Conservation (phyloP, 768 basidiomycete species). For the Fistulinella prunicolor region DNA sequence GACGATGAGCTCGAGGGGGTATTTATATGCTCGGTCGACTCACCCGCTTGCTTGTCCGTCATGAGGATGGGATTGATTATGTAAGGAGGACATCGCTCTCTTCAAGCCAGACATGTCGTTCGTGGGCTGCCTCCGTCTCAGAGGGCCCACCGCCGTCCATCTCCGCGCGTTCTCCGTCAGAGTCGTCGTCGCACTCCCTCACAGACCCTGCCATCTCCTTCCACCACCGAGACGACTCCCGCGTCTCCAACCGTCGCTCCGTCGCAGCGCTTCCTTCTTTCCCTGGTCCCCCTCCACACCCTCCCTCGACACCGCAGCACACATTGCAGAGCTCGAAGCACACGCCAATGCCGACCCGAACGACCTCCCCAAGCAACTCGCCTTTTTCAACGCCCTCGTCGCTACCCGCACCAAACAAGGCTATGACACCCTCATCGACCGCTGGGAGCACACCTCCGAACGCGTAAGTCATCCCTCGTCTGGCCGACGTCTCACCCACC, state of each 20-base stretch:
- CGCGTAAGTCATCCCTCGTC: slow-evolving; percentile 52
- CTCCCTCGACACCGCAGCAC: slow-evolving; percentile 62
- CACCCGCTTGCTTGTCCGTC: too few species aligned
- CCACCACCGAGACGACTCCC: not conserved
- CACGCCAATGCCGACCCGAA: slow-evolving; percentile 73
- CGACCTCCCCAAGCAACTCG: slow-evolving; percentile 66
- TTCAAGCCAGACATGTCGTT: slow-evolving; percentile 22
- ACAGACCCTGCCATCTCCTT: too few species aligned
- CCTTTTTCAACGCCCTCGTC: slow-evolving; percentile 63
- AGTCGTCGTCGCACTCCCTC: too few species aligned
- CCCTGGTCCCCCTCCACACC: slow-evolving; percentile 45
- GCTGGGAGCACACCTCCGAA: slow-evolving; percentile 84
- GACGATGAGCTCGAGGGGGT: slow-evolving; percentile 11
- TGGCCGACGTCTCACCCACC: slow-evolving; percentile 6
- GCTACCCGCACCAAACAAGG: slow-evolving; percentile 64
- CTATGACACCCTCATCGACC: slow-evolving; percentile 67
- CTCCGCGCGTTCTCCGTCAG: not conserved
- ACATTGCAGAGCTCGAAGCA: slow-evolving; percentile 71
- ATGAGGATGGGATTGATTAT: slow-evolving; percentile 13
- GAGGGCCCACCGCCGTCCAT: not conserved
- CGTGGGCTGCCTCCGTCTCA: slow-evolving; percentile 6
- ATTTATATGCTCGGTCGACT: too few species aligned
- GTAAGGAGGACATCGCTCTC: slow-evolving; percentile 36
- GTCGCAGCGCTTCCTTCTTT: slow-evolving; percentile 27
- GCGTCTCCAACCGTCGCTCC: not conserved